These are phyloP conservation scores for Heliosperma pusillum DNA, from an alignment of 148 eudicot genomes.

Conservation along the genomic window DNA sequence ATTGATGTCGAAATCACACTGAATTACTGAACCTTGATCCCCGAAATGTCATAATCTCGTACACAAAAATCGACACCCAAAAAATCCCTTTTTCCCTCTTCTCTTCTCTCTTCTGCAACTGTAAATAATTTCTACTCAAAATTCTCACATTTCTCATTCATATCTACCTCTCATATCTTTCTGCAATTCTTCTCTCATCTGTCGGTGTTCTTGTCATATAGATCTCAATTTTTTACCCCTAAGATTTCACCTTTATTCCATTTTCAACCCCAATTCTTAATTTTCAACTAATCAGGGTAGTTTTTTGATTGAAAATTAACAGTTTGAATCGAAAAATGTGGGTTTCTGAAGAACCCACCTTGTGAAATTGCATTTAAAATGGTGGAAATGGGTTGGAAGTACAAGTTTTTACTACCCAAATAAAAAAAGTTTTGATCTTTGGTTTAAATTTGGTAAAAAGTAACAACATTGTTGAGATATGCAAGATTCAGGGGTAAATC, in stretches of 20 bases:
- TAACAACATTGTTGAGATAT: slow-evolving; percentile 13
- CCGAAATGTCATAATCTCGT: background rate
- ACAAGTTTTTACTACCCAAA: slow-evolving; percentile 1
- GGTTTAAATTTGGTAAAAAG: background rate
- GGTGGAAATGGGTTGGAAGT: slow-evolving; percentile 5
- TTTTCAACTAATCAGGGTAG: slow-evolving; percentile 8
- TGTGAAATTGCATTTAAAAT: background rate
- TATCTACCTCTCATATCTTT: background rate
- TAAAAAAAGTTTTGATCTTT: slow-evolving; percentile 5
- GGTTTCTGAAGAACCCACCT: slow-evolving; percentile 14
- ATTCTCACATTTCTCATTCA: background rate
- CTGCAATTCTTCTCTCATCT: slow-evolving; percentile 12
- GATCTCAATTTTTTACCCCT: slow-evolving; percentile 5
- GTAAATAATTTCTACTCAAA: background rate
- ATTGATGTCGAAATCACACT: background rate
- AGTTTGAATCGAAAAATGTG: background rate
- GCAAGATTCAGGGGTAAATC: slow-evolving; percentile 23
- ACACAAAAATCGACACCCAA: background rate
- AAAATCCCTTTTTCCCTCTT: slow-evolving; percentile 8
- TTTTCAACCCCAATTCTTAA: background rate
- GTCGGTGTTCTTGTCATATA: slow-evolving; percentile 14
- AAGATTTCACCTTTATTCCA: slow-evolving; percentile 10
- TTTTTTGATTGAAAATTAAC: background rate
- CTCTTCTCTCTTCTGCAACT: background rate
- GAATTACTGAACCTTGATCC: slow-evolving; percentile 6